Percentiles rank a stretch among this genome's conserved stretches.
Evolutionary conservation across 371 early-diverging fungal species (phyloP).

Genomic region (Blyttiomyces sp.): DNA sequence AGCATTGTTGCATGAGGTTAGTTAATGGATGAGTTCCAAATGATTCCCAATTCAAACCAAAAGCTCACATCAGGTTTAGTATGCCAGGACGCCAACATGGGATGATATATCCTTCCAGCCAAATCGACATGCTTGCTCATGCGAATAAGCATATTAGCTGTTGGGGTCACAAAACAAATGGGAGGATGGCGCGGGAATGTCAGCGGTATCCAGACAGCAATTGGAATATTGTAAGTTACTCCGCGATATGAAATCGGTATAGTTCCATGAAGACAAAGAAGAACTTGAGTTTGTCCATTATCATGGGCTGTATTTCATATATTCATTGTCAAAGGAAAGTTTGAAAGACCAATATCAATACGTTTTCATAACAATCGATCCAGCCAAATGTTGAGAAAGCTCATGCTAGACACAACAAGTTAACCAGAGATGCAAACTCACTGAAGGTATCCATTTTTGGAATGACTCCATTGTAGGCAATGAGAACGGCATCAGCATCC

Average conservation of each 20-base stretch:
- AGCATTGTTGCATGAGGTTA: constrained; percentile 14
- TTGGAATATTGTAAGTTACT: constrained; percentile 87
- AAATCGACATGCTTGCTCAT: constrained; percentile 79
- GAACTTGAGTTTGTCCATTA: constrained; percentile 64
- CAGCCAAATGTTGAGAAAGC: not conserved
- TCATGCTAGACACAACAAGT: too few relatives aligned
- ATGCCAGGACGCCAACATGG: constrained; percentile 68
- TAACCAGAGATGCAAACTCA: too few relatives aligned
- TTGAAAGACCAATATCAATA: too few relatives aligned
- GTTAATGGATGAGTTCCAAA: constrained; percentile 57
- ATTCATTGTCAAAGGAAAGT: too few relatives aligned
- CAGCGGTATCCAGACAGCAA: constrained; percentile 83
- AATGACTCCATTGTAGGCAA: constrained; percentile 59
- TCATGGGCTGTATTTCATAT: constrained; percentile 57
- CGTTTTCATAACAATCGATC: constrained; percentile 8
- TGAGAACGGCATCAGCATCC: constrained; percentile 67
- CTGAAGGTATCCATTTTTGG: constrained; percentile 72
- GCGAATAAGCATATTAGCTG: constrained; percentile 77
- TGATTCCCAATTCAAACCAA: not conserved
- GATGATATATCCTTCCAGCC: constrained; percentile 79
- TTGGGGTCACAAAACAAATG: constrained; percentile 82
- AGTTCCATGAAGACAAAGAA: constrained; percentile 76
- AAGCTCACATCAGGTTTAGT: constrained; percentile 28
- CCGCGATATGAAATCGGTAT: constrained; percentile 79
- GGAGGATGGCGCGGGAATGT: constrained; percentile 80